Evolutionary conservation across 2,329 filamentous ascomycete genomes (phyloP), one percentile per base, ranked within the genome.

Genomic region (Aschersonia sp.): DNA sequence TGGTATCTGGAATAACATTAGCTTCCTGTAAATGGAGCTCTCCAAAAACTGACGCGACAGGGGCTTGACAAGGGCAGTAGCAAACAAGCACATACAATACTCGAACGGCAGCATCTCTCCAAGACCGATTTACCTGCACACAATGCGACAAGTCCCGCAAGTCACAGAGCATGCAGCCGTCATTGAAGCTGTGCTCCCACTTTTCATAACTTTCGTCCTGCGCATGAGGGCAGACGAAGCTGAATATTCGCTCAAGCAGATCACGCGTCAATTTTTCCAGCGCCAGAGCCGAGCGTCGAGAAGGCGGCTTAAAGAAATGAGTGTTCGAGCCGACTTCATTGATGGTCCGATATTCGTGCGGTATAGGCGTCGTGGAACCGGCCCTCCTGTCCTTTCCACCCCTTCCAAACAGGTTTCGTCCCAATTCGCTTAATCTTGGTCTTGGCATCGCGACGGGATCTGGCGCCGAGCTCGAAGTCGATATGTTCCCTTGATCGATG

Each of bases 101-200:
- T 50, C 67, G 69, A 43, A 70, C 56, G 44, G 71, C 77, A 45
- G 63, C 58, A n/a, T 60, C 58, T 50, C 73, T 71, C 89, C 89
- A 97, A 57, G 73, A 73, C 57, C 78, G 79, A 62, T 79, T 86
- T 46, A 87, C 85, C 61, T 78, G 73, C 40, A 81, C 79, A 62
- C 86, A 91, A 63, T 87, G 81, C 47, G 88, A 80, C 48, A 96
- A 76, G 64, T 96, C 89, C 55, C 89, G 82, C 70, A 92, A 75
- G 67, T 95, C 88, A 69, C 91, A 97, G 55, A 94, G 80, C 85
- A 92, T 91, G 69, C 91, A 97, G 49, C 80, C 81, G 67, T 84
- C 83, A 45, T 80, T 75, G 54, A 84, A 80, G 51, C 84, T 87
- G 58, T 85, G 77, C 68, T 97, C 91, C 59, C 85, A 91, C 42